Evolutionary conservation across 192 early-diverging fungal genomes (phyloP).

Genomic region (Linnemannia elongata): DNA sequence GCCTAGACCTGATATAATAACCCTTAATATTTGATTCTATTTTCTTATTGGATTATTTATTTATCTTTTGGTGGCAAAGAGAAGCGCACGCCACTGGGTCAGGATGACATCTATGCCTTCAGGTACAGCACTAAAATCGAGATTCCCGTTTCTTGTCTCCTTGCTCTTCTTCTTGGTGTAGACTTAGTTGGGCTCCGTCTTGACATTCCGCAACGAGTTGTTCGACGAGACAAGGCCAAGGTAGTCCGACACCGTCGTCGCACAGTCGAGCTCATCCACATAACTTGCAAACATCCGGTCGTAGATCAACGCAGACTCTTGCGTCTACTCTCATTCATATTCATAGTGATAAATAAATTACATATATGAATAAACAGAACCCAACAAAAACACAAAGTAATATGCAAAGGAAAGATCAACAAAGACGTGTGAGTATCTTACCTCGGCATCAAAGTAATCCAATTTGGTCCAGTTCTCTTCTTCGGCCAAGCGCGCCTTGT

Average conservation of each 20-base stretch:
- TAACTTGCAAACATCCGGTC: slow-evolving; percentile 53
- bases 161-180: too few relatives aligned
- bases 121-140: too few relatives aligned
- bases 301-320: slow-evolving; percentile 48
- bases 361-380: neutral
- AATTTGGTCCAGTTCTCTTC: slow-evolving; percentile 83
- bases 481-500: slow-evolving; percentile 70
- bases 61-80: neutral
- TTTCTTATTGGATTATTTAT: neutral
- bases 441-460: slow-evolving; percentile 70
- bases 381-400: neutral
- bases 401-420: neutral
- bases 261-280: slow-evolving; percentile 45
- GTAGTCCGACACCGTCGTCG: slow-evolving; percentile 52
- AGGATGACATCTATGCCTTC: too few relatives aligned
- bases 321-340: slow-evolving; percentile 14
- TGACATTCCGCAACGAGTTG: slow-evolving; percentile 46
- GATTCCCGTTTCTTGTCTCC: too few relatives aligned
- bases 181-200: slow-evolving; percentile 20
- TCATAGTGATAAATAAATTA: too few relatives aligned
- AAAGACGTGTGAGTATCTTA: slow-evolving; percentile 36
- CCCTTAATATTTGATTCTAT: neutral
- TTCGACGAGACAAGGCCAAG: slow-evolving; percentile 46
- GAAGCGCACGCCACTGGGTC: neutral
- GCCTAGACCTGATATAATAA: neutral